Percentiles rank a stretch among this genome's conserved stretches.
Conservation (phyloP, 2,329 filamentous ascomycete species). For the Paracoccidioides brasiliensis region DNA sequence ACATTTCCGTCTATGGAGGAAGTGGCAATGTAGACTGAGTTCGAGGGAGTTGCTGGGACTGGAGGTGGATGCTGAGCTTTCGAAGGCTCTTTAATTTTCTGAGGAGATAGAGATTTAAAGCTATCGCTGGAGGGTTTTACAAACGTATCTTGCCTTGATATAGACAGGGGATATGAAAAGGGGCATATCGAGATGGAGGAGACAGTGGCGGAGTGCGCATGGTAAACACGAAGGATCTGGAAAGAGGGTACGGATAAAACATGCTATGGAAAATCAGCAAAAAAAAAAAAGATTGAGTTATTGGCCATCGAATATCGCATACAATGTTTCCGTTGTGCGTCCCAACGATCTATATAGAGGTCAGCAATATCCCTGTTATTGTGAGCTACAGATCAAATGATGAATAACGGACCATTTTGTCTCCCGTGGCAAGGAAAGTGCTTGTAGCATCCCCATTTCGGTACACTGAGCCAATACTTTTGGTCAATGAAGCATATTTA, state of each 20-base stretch:
- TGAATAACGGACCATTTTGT: slow-evolving; percentile 68
- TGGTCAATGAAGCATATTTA: slow-evolving; percentile 82
- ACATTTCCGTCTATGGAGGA: slow-evolving; percentile 94
- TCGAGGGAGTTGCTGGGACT: slow-evolving; percentile 65
- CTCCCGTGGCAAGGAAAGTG: slow-evolving; percentile 74
- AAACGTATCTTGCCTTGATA: slow-evolving; percentile 25
- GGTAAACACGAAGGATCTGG: slow-evolving; percentile 70
- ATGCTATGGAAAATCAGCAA: slow-evolving; percentile 44
- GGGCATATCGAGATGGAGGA: slow-evolving; percentile 86
- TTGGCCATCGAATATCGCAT: slow-evolving; percentile 26
- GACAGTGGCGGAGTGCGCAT: slow-evolving; percentile 83
- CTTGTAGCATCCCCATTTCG: slow-evolving; percentile 92
- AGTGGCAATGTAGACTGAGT: slow-evolving; percentile 84
- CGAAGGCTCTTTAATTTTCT: slow-evolving; percentile 20
- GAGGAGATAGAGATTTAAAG: slow-evolving; percentile 18
- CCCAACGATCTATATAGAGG: slow-evolving; percentile 56
- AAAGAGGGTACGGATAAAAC: slow-evolving; percentile 73
- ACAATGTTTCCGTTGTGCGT: slow-evolving; percentile 96
- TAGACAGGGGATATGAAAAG: slow-evolving; percentile 50
- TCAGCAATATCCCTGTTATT: slow-evolving; percentile 3
- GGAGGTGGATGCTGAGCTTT: slow-evolving; percentile 13
- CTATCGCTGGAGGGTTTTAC: slow-evolving; percentile 21
- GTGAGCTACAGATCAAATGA: neutral
- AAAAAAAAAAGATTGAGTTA: neutral
- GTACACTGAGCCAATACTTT: slow-evolving; percentile 66